Conservation (phyloP, 2,329 filamentous ascomycete species). For the Fusarium sp. region DNA sequence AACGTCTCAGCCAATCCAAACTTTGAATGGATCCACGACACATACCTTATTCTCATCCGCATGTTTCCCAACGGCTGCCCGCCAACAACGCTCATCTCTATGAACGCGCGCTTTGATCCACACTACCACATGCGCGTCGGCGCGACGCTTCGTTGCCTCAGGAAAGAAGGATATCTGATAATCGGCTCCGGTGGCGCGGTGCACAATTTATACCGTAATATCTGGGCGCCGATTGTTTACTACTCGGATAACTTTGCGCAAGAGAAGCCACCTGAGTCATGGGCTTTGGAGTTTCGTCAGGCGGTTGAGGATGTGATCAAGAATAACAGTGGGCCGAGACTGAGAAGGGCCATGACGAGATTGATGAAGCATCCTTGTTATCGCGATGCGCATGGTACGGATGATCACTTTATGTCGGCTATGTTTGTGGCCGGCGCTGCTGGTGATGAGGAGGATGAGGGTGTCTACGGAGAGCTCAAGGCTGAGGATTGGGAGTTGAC, state of each 20-base stretch:
- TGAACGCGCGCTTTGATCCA: conserved; percentile 41
- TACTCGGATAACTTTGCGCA: conserved; percentile 29
- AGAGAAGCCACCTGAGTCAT: conserved; percentile 48
- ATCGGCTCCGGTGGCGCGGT: conserved; percentile 71
- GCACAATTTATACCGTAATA: conserved; percentile 76
- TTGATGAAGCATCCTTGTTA: conserved; percentile 76
- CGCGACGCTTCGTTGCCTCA: conserved; percentile 15
- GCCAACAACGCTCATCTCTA: conserved; percentile 63
- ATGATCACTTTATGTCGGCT: conserved; percentile 76
- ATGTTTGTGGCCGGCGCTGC: conserved; percentile 71
- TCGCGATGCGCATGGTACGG: conserved; percentile 74
- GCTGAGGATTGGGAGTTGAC: conserved; percentile 75
- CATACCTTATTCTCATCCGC: conserved; percentile 73
- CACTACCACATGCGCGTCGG: conserved; percentile 43
- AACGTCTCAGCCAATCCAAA: conserved; percentile 61
- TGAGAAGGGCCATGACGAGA: conserved; percentile 66
- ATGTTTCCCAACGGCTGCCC: conserved; percentile 76
- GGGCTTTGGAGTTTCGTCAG: conserved; percentile 74
- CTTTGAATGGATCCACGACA: conserved; percentile 81
- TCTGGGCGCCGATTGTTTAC: conserved; percentile 70
- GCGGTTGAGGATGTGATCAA: conserved; percentile 69
- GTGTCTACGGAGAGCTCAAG: conserved; percentile 55
- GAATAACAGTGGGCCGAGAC: conserved; percentile 54
- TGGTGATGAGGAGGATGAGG: conserved; percentile 60
- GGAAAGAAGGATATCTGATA: conserved; percentile 56